phyloP scores from a whole-genome alignment of 208 protist genomes.

The Acanthamoeba divionensis region DNA sequence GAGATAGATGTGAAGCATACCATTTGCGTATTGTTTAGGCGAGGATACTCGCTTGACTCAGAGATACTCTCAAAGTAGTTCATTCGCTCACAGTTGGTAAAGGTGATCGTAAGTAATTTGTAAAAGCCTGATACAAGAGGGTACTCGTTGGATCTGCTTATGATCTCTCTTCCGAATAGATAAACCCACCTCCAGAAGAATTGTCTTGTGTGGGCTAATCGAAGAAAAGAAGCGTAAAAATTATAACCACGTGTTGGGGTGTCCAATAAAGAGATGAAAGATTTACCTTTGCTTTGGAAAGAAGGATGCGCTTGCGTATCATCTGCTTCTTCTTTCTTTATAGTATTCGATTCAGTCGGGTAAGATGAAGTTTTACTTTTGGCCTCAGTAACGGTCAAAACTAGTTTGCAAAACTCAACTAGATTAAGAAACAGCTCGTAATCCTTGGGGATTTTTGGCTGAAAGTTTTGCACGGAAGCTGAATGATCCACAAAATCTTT shows the following conservation, averaged over 20 bases:
- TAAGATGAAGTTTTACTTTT: background rate
- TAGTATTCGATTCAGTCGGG: too few relatives aligned
- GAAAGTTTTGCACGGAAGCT: background rate
- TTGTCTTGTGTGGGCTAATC: background rate
- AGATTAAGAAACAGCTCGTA: constrained; percentile 72
- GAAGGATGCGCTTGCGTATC: too few relatives aligned
- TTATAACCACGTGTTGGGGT: background rate
- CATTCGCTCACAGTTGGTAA: constrained; percentile 54
- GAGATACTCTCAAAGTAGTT: constrained; percentile 59
- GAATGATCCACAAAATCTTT: background rate
- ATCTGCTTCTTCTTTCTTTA: too few relatives aligned
- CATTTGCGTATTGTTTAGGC: background rate
- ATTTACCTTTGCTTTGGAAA: too few relatives aligned
- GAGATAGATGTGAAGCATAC: background rate
- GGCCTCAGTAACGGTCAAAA: constrained; percentile 24
- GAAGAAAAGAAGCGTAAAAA: too few relatives aligned
- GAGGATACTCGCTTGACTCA: background rate
- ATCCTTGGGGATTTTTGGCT: constrained; percentile 61
- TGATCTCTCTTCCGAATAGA: constrained; percentile 65
- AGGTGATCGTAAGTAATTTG: constrained; percentile 62
- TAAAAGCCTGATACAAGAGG: constrained; percentile 65
- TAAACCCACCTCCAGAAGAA: constrained; percentile 61
- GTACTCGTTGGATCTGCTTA: constrained; percentile 56
- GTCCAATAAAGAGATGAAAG: background rate
- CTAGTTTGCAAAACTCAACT: constrained; percentile 67